Evolutionary conservation across 1,284 basidiomycete genomes (phyloP).

Genomic region (Golubevia pallescens): DNA sequence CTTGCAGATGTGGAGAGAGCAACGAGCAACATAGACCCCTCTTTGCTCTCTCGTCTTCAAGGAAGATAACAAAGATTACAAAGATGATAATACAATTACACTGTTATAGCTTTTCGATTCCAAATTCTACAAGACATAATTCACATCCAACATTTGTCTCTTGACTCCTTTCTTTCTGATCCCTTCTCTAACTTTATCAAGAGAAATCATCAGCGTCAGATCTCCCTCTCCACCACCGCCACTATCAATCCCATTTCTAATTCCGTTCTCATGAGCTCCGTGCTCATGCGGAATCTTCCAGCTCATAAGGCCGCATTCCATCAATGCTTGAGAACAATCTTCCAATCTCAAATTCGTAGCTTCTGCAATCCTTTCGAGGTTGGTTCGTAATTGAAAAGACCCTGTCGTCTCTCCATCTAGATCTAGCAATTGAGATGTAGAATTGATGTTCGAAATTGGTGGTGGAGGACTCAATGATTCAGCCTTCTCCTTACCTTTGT

Average conservation of each 20-base stretch:
- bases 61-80: too few relatives aligned
- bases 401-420: background rate
- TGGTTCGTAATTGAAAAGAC: conserved; percentile 16
- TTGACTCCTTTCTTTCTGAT: background rate
- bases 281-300: background rate
- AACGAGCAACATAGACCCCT: too few relatives aligned
- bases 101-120: too few relatives aligned
- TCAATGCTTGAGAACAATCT: conserved; percentile 46
- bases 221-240: background rate
- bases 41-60: too few relatives aligned
- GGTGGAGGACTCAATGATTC: background rate
- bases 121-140: too few relatives aligned
- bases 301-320: conserved; percentile 42
- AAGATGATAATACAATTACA: too few relatives aligned
- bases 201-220: background rate
- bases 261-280: background rate
- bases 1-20: too few relatives aligned
- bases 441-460: background rate
- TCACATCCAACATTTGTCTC: too few relatives aligned
- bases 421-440: background rate
- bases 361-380: conserved; percentile 33
- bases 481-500: too few relatives aligned
- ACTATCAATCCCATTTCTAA: background rate
- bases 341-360: conserved; percentile 50
- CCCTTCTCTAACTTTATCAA: background rate